Evolutionary conservation across 768 basidiomycete genomes (phyloP), one percentile per base, ranked within the genome.

Genomic region (Hygrophoropsis aurantiaca): DNA sequence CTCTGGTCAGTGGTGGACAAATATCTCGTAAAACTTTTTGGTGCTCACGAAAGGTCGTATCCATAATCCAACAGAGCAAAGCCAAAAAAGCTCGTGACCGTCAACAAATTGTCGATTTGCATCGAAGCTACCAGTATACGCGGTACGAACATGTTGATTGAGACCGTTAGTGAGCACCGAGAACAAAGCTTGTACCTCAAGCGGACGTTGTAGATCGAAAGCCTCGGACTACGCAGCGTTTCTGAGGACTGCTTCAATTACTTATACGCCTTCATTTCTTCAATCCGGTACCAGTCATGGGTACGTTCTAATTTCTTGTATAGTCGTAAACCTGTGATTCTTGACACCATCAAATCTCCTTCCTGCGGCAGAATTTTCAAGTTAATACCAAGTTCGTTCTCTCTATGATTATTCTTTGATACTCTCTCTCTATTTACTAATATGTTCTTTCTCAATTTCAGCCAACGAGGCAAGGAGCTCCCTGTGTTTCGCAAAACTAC

Each of bases 281-380:
- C 73, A 95, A 97, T 59, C 94, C 94, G 4, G 94, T 97, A 4
- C 94, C 94, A 3, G 89, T 95, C 25, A 97, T 97, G 94, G n/a
- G 90, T 90, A 60, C 41, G 79, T 54, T 39, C 11, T 23, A 11
- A 5, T 37, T 38, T 15, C 10, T 7, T 25, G 3, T 27, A 15
- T 30, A 44, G 8, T 32, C n/a, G n/a, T n/a, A n/a, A n/a, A n/a
- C n/a, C n/a, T n/a, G n/a, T n/a, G n/a, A n/a, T n/a, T n/a, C n/a
- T n/a, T n/a, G n/a, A n/a, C n/a, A n/a, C n/a, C n/a, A n/a, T n/a
- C n/a, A n/a, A n/a, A n/a, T n/a, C n/a, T n/a, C n/a, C n/a, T n/a
- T n/a, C n/a, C n/a, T n/a, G n/a, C n/a, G n/a, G n/a, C n/a, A n/a
- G n/a, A n/a, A n/a, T n/a, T n/a, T n/a, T n/a, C n/a, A n/a, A n/a